These are phyloP conservation scores for Phanerochaete carnosa DNA, from an alignment of 768 basidiomycete genomes.

Conservation along the genomic window DNA sequence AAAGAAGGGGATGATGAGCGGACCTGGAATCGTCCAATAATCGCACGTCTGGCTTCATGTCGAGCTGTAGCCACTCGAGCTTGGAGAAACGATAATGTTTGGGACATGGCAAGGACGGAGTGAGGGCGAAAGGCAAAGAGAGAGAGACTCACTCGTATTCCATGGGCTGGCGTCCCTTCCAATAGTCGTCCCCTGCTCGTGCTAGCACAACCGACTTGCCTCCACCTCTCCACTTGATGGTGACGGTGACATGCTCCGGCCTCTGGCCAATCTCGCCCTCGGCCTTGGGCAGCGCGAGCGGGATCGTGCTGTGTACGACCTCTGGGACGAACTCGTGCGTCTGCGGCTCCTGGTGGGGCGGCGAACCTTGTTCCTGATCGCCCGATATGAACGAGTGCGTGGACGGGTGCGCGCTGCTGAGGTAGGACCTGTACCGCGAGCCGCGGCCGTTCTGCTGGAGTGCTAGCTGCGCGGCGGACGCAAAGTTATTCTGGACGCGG, in stretches of 20 bases:
- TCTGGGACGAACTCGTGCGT: slow-evolving; percentile 48
- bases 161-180: slow-evolving; percentile 70
- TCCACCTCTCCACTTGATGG: slow-evolving; percentile 64
- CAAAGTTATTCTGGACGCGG: slow-evolving; percentile 31
- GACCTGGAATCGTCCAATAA: neutral
- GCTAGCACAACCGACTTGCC: slow-evolving; percentile 65
- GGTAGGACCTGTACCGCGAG: slow-evolving; percentile 30
- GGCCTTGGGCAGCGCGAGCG: slow-evolving; percentile 44
- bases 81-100: neutral
- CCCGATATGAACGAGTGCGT: slow-evolving; percentile 37
- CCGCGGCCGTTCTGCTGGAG: slow-evolving; percentile 27
- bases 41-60: neutral
- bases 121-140: slow-evolving; percentile 9
- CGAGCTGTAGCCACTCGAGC: neutral
- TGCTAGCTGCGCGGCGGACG: slow-evolving; percentile 42
- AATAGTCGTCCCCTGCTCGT: slow-evolving; percentile 71
- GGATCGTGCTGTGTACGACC: slow-evolving; percentile 61
- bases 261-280: slow-evolving; percentile 26
- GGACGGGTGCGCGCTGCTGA: slow-evolving; percentile 39
- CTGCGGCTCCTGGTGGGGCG: slow-evolving; percentile 21
- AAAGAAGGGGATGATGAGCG: neutral
- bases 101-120: neutral
- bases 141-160: slow-evolving; percentile 51
- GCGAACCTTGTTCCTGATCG: slow-evolving; percentile 19
- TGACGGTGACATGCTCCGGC: slow-evolving; percentile 36